Evolutionary conservation across 2,329 filamentous ascomycete species (phyloP).

Genomic region (Aspergillus sp.): DNA sequence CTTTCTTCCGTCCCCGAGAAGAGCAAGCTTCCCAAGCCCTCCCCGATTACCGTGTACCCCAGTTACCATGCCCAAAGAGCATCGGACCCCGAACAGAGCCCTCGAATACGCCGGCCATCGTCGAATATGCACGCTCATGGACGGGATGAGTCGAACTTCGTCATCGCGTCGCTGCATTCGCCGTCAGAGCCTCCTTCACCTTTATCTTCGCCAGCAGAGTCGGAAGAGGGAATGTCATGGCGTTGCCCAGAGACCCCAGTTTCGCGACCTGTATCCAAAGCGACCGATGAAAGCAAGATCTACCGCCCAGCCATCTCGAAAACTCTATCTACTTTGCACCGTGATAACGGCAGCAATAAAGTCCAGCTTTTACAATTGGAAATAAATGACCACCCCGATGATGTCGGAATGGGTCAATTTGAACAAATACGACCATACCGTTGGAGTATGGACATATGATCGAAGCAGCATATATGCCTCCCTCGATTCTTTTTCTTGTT

Average conservation of each 20-base stretch:
- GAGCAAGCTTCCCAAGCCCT: conserved; percentile 2
- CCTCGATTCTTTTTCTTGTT: background rate
- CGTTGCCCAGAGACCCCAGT: conserved; percentile 29
- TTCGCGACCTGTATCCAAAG: conserved; percentile 33
- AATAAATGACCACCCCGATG: conserved; percentile 26
- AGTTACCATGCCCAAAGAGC: conserved; percentile 3
- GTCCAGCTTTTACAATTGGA: conserved; percentile 31
- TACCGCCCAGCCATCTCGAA: conserved; percentile 26
- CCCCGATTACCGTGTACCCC: conserved; percentile 2
- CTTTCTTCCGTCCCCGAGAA: conserved; percentile 3
- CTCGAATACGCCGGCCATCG: conserved; percentile 11
- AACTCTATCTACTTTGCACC: conserved; percentile 25
- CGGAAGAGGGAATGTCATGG: conserved; percentile 24
- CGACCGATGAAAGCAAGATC: conserved; percentile 23
- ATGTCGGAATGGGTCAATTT: conserved; percentile 25
- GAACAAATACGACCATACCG: conserved; percentile 33
- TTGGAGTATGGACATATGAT: conserved; percentile 40
- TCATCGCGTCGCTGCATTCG: conserved; percentile 7
- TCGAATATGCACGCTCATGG: conserved; percentile 11
- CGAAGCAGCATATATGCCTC: background rate
- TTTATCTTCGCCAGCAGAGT: conserved; percentile 26
- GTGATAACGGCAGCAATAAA: conserved; percentile 29
- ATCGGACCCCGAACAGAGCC: conserved; percentile 1
- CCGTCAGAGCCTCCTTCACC: conserved; percentile 2
- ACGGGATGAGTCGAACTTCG: conserved; percentile 15